A percentile compares a stretch with the other conserved stretches of the same genome.
These are phyloP conservation scores for Rhododendron molle DNA, from an alignment of 148 eudicot genomes.

Conservation along the genomic window DNA sequence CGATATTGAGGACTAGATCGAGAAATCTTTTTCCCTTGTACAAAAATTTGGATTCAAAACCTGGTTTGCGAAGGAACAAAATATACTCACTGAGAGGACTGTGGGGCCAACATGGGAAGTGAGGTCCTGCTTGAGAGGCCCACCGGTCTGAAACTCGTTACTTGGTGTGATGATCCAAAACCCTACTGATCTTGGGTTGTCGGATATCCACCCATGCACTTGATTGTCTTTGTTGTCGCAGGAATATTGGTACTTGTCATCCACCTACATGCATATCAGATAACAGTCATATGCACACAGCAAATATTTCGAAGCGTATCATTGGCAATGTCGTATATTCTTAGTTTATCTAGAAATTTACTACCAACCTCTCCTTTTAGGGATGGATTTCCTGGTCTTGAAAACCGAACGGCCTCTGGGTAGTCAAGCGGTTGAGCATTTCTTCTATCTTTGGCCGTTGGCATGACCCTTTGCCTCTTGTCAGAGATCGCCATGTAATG, in stretches of 20 bases:
- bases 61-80: background rate
- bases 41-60: background rate
- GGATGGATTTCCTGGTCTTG: conserved; percentile 26
- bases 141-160: conserved; percentile 67
- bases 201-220: conserved; percentile 75
- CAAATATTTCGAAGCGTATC: background rate
- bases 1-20: background rate
- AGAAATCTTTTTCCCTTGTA: background rate
- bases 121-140: conserved; percentile 70
- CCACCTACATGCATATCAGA: conserved; percentile 43
- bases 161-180: conserved; percentile 92
- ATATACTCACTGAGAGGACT: conserved; percentile 53
- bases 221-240: conserved; percentile 49
- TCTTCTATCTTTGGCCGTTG: conserved; percentile 42
- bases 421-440: conserved; percentile 36
- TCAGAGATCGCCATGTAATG: conserved; percentile 77
- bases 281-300: background rate
- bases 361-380: conserved; percentile 42
- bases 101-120: conserved; percentile 81
- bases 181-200: conserved; percentile 35
- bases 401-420: conserved; percentile 53
- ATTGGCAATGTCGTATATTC: background rate
- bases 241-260: conserved; percentile 82
- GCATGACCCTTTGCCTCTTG: conserved; percentile 61
- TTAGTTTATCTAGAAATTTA: background rate